phyloP scores from a whole-genome alignment of 2,329 filamentous ascomycete species.

The Aspergillus fructus region DNA sequence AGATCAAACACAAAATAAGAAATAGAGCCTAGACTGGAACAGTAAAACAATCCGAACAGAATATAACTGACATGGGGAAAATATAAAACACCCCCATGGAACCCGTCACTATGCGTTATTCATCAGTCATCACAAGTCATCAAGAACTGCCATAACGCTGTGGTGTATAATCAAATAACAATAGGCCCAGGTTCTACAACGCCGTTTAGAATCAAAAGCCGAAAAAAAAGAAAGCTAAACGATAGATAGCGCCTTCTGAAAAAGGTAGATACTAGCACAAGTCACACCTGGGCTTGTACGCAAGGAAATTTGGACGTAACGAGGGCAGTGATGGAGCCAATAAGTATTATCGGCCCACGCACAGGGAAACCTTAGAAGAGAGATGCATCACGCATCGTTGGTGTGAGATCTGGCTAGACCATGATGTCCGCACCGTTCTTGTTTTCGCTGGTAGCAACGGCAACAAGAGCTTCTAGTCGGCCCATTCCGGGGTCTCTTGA shows the following conservation, averaged over 20 bases:
- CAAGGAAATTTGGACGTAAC: not conserved
- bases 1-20: constrained; percentile 10
- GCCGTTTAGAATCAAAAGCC: constrained; percentile 16
- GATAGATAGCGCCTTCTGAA: not conserved
- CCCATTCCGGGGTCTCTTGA: constrained; percentile 43
- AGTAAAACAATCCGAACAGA: constrained; percentile 17
- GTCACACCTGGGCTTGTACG: not conserved
- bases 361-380: not conserved
- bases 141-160: constrained; percentile 22
- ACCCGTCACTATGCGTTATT: constrained; percentile 34
- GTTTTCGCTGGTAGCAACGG: constrained; percentile 50
- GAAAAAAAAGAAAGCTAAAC: constrained; percentile 5
- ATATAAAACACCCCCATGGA: constrained; percentile 19
- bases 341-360: not conserved
- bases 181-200: constrained; percentile 19
- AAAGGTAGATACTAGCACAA: not conserved
- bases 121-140: constrained; percentile 39
- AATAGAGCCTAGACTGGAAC: not conserved
- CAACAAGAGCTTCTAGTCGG: constrained; percentile 51
- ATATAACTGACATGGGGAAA: constrained; percentile 11
- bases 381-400: not conserved
- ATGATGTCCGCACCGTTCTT: constrained; percentile 36
- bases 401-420: constrained; percentile 16
- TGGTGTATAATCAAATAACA: constrained; percentile 18
- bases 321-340: not conserved